Conservation (phyloP, 176 grass and related monocot species). For the Musa schizocarpa region DNA sequence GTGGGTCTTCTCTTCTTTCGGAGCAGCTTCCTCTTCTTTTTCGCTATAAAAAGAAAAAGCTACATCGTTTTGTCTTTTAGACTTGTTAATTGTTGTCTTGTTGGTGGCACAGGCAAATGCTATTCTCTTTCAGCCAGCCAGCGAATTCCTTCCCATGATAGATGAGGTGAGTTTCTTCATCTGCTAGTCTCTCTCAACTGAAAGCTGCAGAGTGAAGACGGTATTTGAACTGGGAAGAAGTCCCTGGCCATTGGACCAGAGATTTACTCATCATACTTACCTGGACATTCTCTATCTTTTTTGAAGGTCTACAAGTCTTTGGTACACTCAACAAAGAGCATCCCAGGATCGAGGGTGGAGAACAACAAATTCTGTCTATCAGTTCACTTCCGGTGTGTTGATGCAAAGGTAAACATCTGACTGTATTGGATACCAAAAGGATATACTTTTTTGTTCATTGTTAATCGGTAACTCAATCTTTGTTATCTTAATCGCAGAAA, state of each 20-base stretch:
- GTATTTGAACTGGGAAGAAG: not conserved
- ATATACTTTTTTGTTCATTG: not conserved
- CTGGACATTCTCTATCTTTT: not conserved
- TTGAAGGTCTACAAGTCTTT: constrained; percentile 1
- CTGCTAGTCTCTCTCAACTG: not conserved
- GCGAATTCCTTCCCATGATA: constrained; percentile 77
- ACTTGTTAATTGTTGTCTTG: not conserved
- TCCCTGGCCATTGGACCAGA: not conserved
- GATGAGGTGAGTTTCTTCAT: constrained; percentile 34
- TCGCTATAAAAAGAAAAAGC: not conserved
- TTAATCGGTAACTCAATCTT: not conserved
- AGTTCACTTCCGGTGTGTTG: constrained; percentile 13
- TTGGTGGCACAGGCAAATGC: constrained; percentile 33
- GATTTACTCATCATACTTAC: no score
- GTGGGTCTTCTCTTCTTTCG: constrained; percentile 2
- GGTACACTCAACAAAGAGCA: not conserved
- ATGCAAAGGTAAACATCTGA: constrained; percentile 5
- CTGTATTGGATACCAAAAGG: not conserved
- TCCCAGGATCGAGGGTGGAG: constrained; percentile 10
- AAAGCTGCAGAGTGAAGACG: not conserved
- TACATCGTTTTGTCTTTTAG: not conserved
- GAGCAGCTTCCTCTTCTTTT: not conserved
- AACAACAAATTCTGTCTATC: constrained; percentile 13
- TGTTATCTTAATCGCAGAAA: not conserved
- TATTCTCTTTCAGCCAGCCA: constrained; percentile 71